Evolutionary conservation across 2,329 filamentous ascomycete species (phyloP), one percentile per base, ranked within the genome.

Genomic region (Ilyonectria robusta): DNA sequence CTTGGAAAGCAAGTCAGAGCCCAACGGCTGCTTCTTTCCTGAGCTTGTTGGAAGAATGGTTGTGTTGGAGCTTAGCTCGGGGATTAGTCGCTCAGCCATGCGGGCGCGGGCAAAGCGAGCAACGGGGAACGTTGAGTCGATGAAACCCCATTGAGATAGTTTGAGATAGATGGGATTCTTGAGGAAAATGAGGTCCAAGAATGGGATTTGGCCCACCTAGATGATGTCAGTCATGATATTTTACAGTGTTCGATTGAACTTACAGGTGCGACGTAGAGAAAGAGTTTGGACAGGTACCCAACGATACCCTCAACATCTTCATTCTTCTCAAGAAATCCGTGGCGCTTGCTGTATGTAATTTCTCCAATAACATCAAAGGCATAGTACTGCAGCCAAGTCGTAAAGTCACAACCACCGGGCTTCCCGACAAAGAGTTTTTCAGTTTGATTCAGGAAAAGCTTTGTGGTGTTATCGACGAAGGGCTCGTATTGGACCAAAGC

Each of bases 281-380:
- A 90, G 37, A 94, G 84, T 35, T 84, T 85, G 6, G 83, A 84
- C 1, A 94, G 79, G 73, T 92, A 93, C 0, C 79, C 82, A 5
- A 94, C 87, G 58, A 94, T 94, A 0, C 92, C 92, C 68, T 93
- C 92, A 13, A 95, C 89, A 69, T 95, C 93, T 75, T 91, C 86
- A 57, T 93, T 91, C 76, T 88, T 86, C 78, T 95, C 92, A 2
- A 95, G 81, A 70, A 95, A 95, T 0, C 93, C 93, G 65, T 94
- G 87, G 0, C 91, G 85, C 77, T 93, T 93, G 77, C 89, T 90
- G 81, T 93, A 94, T 0, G 92, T 94, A 74, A 94, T 88, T 68
- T 93, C 90, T 6, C 92, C 92, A 68, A 94, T 94, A 15, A 94
- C 92, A 76, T 95, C 93, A 74, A 95, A 95, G 0, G 93, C 93